Conservation (phyloP, 805 yeast species). For the Candida tallmaniae region DNA sequence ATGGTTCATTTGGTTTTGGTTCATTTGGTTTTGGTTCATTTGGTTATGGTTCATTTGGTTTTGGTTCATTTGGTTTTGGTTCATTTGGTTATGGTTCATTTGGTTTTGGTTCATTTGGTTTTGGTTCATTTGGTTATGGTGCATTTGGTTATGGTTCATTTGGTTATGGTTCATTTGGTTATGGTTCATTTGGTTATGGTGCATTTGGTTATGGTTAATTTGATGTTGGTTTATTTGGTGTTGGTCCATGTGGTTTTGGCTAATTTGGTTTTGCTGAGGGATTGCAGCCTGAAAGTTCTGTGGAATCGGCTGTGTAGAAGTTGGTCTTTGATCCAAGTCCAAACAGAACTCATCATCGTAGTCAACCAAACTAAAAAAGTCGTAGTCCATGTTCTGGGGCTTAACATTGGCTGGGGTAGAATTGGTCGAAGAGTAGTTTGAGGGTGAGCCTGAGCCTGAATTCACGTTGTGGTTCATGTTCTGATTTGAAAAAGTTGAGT, state of each 20-base stretch:
- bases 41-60: slow-evolving; percentile 2
- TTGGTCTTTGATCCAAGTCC: slow-evolving; percentile 32
- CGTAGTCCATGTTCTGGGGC: not conserved
- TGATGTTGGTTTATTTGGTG: not conserved
- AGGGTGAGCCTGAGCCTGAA: not conserved
- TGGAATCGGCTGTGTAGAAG: not conserved
- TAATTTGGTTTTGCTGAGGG: too few species aligned
- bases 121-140: slow-evolving; percentile 1
- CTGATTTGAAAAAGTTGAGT: not conserved
- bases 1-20: too few species aligned
- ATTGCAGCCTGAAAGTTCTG: slow-evolving; percentile 1
- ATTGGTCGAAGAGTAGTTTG: slow-evolving; percentile 1
- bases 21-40: not conserved
- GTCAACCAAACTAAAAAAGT: slow-evolving; percentile 15
- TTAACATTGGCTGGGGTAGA: slow-evolving; percentile 4
- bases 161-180: slow-evolving; percentile 3
- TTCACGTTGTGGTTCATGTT: not conserved
- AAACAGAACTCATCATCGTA: slow-evolving; percentile 42
- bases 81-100: too few species aligned
- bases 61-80: not conserved
- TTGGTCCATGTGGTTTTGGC: not conserved
- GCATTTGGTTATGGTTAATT: slow-evolving; percentile 1
- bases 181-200: not conserved
- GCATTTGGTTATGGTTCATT: too few species aligned
- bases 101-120: not conserved